Percentiles rank a stretch among this genome's conserved stretches.
These are phyloP conservation scores for Candolleomyces eurysporus DNA, from an alignment of 768 basidiomycete genomes.

Conservation along the genomic window DNA sequence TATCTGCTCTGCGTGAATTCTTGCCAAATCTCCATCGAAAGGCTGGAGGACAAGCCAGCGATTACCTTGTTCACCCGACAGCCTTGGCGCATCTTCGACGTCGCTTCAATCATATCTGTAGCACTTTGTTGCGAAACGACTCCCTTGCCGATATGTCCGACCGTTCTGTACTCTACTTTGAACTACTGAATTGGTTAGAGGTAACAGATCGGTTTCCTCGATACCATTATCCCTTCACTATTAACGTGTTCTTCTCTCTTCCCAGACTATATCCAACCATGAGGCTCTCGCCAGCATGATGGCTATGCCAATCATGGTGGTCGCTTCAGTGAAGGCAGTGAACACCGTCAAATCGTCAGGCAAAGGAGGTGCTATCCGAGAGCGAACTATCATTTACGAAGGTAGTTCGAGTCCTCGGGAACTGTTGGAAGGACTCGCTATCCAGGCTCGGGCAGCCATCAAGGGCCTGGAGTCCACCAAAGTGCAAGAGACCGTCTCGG, in stretches of 20 bases:
- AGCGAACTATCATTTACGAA: conserved; percentile 85
- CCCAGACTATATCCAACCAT: conserved; percentile 87
- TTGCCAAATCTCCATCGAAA: conserved; percentile 77
- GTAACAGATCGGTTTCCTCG: conserved; percentile 35
- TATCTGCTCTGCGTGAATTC: conserved; percentile 74
- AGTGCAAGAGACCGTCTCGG: conserved; percentile 40
- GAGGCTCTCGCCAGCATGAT: conserved; percentile 94
- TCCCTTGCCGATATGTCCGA: conserved; percentile 95
- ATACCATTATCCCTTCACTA: conserved; percentile 5
- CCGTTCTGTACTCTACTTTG: conserved; percentile 79
- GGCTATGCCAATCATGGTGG: conserved; percentile 96
- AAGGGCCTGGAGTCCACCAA: conserved; percentile 78
- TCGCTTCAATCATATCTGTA: conserved; percentile 86
- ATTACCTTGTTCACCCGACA: conserved; percentile 91
- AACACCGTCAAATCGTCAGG: conserved; percentile 50
- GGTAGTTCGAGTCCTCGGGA: conserved; percentile 90
- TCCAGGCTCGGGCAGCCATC: conserved; percentile 89
- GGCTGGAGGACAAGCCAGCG: conserved; percentile 78
- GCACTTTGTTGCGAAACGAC: conserved; percentile 84
- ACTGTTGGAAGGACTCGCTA: conserved; percentile 85
- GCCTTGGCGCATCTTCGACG: conserved; percentile 88
- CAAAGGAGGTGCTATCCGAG: conserved; percentile 56
- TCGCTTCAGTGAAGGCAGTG: conserved; percentile 63
- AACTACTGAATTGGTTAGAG: conserved; percentile 91
- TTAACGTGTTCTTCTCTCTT: background rate